Base-by-base conservation (phyloP, 106 monocot genomes). In the Posidonia australis region DNA sequence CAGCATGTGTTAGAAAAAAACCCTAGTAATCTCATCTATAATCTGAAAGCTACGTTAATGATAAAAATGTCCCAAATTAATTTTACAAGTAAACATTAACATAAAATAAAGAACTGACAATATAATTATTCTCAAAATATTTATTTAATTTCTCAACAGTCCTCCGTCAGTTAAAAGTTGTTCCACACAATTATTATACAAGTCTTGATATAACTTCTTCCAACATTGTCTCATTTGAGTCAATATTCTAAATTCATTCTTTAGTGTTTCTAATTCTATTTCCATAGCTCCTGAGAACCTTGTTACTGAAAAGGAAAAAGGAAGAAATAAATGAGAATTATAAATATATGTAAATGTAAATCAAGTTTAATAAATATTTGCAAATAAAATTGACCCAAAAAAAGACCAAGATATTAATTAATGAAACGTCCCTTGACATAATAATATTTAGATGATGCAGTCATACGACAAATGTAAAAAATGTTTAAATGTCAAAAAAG, bases 251-350 rank as follows among this genome's bases (percentile, higher is more conserved):
- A 6, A 47, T 63, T 72, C 72, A 51, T 54, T 25, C 51, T 44
- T 72, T 13, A 72, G 23, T 44, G 54, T 51, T 41, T 64, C 72
- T 63, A 71, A 42, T 51, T 64, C 72, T 42, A 72, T 32, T 53
- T 72, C 72, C 16, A 21, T 41, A 12, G 72, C 62, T 18, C 63
- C 44, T 5, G 63, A 62, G 72, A 72, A 49, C 72, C 70, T 30
- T 79, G 76, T 60, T 72, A 64, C 90, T 86, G 80, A 9, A 62
- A n/a, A n/a, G n/a, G n/a, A n/a, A 9, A 43, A 30, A 17, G 41
- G 41, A 0, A 43, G 20, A 11, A 43, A 43, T 0, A 41, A 13
- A 42, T 41, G 14, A 61, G 42, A 19, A 19, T 61, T 1, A 36
- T 17, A 49, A 49, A 17, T 17, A 1, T 17, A 19, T 14, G n/a